Evolutionary conservation across 257 asterid species (phyloP), one percentile per base, ranked within the genome.

Genomic region (Capsicum rhomboideum): DNA sequence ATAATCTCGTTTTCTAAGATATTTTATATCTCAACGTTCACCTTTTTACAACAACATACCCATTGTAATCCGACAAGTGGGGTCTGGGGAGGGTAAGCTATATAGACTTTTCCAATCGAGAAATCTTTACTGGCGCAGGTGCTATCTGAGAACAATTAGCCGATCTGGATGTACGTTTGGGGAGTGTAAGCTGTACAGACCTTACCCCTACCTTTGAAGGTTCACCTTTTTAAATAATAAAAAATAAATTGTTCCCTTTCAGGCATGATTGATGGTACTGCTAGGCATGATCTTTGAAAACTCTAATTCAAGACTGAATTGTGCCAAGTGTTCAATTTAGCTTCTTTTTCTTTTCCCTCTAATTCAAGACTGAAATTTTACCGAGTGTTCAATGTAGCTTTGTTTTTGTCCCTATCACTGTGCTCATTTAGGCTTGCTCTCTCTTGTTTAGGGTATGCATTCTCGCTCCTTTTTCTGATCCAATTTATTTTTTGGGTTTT

Each of bases 401-500:
- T 40, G 7, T 0, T 40, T 40, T 3, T 40, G 37, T 10, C 71
- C 28, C 4, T 18, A 10, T 4, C 9, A 18, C 17, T 18, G 28
- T 49, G 61, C 34, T 23, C 46, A 13, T 50, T 20, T 28, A 26
- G 46, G 63, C 56, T 77, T 77, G 46, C 26, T 50, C 28, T 16
- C 17, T 50, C 9, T 77, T 77, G 2, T 50, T n/a, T 77, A 8
- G 81, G 63, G 58, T 28, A 16, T 14, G 10, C 63, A 50, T 49
- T 77, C 20, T 49, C n/a, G 4, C 44, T 46, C 44, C 46, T 74
- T 46, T 77, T 77, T 77, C 63, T 16, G 23, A 26, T 49, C 23
- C 81, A 77, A 68, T 46, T 8, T 46, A 20, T 13, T 23, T 42
- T 26, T 77, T 64, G 71, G 58, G 37, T 83, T 83, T 58, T 91